These are phyloP conservation scores for Phytophthora fragariaefolia DNA, from an alignment of 352 stramenopile species.

Conservation along the genomic window DNA sequence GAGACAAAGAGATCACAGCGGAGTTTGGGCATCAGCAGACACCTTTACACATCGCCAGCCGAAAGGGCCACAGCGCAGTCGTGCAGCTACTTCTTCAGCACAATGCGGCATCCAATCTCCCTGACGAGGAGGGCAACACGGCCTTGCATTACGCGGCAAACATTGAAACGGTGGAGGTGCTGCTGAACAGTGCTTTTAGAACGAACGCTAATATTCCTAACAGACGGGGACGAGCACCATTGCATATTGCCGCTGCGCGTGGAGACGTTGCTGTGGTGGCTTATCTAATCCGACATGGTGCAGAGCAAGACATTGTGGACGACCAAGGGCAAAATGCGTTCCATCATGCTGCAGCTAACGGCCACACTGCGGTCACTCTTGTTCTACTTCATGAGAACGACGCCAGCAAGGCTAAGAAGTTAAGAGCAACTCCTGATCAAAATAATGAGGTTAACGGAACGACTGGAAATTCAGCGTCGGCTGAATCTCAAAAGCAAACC, in stretches of 20 bases:
- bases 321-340: constrained; percentile 88
- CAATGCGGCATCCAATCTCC: constrained; percentile 74
- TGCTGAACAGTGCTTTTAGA: constrained; percentile 62
- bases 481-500: constrained; percentile 23
- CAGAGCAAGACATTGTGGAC: constrained; percentile 77
- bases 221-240: constrained; percentile 65
- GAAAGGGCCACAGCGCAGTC: constrained; percentile 64
- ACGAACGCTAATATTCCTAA: constrained; percentile 89
- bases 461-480: constrained; percentile 1
- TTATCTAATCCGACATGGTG: constrained; percentile 71
- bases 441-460: constrained; percentile 19
- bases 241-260: constrained; percentile 74
- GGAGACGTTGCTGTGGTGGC: constrained; percentile 83
- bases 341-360: constrained; percentile 79
- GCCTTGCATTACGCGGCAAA: constrained; percentile 74
- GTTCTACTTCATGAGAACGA: constrained; percentile 79
- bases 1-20: constrained; percentile 76
- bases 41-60: constrained; percentile 80
- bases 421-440: constrained; percentile 6
- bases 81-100: constrained; percentile 72
- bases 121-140: constrained; percentile 85
- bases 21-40: constrained; percentile 79
- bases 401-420: constrained; percentile 21
- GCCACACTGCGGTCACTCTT: constrained; percentile 75
- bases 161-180: constrained; percentile 67